Evolutionary conservation across 2,329 filamentous ascomycete species (phyloP), one percentile per base, ranked within the genome.

Genomic region (Cytospora schulzeri): DNA sequence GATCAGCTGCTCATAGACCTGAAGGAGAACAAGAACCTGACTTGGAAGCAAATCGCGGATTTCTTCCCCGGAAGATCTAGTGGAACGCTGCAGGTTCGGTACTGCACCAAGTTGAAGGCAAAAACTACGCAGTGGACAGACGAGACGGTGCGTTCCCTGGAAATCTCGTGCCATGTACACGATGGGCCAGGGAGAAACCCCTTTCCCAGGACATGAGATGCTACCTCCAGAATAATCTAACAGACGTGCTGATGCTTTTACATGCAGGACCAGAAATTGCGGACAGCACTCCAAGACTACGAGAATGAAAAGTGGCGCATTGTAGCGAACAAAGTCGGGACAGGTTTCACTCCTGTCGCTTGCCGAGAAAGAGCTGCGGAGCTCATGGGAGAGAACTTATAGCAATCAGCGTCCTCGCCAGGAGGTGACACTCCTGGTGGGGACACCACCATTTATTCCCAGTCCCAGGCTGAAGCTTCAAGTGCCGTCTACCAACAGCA

Each of bases 1-100:
- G 93, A 97, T 76, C 88, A 91, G 70, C 80, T 96, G 56, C 82
- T 97, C 61, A 89, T 97, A 63, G 91, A 96, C 73, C 81, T 97
- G 67, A 97, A 97, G 76, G 93, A 97, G 78, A 93, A 95, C 73
- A 96, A 95, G 77, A 93, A 92, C 73, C 81, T 97, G 74, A 96
- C 93, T 5, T 97, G 93, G 93, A 97, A 96, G 78, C 93, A 97
- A 81, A 97, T 97, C 73, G 92, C 93, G 63, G 93, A 97, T 73
- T 97, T 97, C 78, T 97, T 97, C 71, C 93, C 93, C 0, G 93
- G 93, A 1, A 84, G 93, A 64, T 95, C 91, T 65, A 96, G 91
- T 54, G 93, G 93, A 22, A 97, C 93, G 33, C 79, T 97, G 67
- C 93, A 97, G 76, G 93, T 97, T 62, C 89, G 93, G 41, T 97